Percentiles rank a stretch among this genome's conserved stretches.
Evolutionary conservation across 2,329 filamentous ascomycete genomes (phyloP).

Genomic region (Podosphaera fusca): DNA sequence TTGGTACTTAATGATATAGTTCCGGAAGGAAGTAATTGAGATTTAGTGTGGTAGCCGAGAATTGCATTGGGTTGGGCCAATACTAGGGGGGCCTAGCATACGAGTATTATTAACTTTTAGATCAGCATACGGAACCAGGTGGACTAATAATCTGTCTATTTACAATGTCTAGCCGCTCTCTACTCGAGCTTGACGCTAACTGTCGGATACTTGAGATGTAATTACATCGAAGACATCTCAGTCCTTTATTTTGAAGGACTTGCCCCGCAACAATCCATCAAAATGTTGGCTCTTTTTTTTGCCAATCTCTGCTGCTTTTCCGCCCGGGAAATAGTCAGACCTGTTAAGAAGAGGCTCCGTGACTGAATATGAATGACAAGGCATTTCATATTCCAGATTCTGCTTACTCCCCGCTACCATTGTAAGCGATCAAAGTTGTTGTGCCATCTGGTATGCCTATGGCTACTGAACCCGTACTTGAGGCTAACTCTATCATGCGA

Average conservation of each 20-base stretch:
- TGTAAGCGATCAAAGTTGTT: conserved; percentile 30
- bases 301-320: neutral
- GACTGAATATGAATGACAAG: neutral
- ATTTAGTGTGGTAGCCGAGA: no score
- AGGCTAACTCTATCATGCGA: conserved; percentile 18
- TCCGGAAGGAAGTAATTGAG: no score
- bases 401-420: conserved; percentile 19
- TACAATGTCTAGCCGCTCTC: neutral
- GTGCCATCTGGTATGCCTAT: conserved; percentile 21
- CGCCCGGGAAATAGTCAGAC: neutral
- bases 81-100: neutral
- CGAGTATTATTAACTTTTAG: neutral
- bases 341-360: neutral
- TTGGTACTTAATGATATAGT: no score
- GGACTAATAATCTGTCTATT: neutral
- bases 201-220: neutral
- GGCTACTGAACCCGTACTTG: conserved; percentile 16
- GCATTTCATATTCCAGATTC: neutral
- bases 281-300: neutral
- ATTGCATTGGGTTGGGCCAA: no score
- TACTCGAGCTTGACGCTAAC: neutral
- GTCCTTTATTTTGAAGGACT: neutral
- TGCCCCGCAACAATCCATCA: neutral
- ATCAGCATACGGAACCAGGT: neutral
- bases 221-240: neutral